Conservation (phyloP, 2,329 filamentous ascomycete genomes). For the Dissoconium aciculare region DNA sequence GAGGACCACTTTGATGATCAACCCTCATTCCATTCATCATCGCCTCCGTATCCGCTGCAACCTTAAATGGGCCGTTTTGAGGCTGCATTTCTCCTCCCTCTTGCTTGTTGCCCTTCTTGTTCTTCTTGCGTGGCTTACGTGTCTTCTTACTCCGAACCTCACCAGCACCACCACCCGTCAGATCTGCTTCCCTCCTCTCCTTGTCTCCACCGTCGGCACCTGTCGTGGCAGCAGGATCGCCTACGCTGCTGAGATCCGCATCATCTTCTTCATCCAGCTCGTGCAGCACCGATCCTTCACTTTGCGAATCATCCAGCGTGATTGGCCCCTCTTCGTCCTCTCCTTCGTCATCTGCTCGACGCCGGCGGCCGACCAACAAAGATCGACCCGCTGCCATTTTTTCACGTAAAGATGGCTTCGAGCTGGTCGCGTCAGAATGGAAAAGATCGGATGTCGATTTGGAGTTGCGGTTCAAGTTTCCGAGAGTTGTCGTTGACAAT, state of each 20-base stretch:
- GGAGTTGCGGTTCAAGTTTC: too few species aligned
- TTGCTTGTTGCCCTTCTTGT: conserved; percentile 15
- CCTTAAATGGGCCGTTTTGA: conserved; percentile 23
- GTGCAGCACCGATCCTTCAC: conserved; percentile 43
- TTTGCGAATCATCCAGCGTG: conserved; percentile 48
- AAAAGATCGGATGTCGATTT: conserved; percentile 3
- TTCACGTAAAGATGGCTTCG: conserved; percentile 1
- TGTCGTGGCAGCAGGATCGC: conserved; percentile 12
- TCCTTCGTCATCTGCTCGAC: conserved; percentile 54
- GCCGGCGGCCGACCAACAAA: conserved; percentile 50
- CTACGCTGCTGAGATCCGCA: conserved; percentile 15
- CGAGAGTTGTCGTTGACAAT: too few species aligned
- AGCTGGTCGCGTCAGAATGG: conserved; percentile 2
- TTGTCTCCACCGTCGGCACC: conserved; percentile 15
- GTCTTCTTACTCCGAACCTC: conserved; percentile 24
- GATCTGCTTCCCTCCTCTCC: conserved; percentile 15
- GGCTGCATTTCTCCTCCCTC: conserved; percentile 16
- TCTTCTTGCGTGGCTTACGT: conserved; percentile 18
- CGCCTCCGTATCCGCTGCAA: conserved; percentile 41
- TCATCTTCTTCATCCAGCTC: conserved; percentile 44
- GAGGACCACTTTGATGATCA: conserved; percentile 24
- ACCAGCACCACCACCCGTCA: conserved; percentile 10
- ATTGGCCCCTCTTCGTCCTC: conserved; percentile 46
- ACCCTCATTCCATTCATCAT: conserved; percentile 46
- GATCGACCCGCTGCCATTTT: conserved; percentile 38